Conservation (phyloP, 2,329 filamentous ascomycete species). For the Apiospora koreana region DNA sequence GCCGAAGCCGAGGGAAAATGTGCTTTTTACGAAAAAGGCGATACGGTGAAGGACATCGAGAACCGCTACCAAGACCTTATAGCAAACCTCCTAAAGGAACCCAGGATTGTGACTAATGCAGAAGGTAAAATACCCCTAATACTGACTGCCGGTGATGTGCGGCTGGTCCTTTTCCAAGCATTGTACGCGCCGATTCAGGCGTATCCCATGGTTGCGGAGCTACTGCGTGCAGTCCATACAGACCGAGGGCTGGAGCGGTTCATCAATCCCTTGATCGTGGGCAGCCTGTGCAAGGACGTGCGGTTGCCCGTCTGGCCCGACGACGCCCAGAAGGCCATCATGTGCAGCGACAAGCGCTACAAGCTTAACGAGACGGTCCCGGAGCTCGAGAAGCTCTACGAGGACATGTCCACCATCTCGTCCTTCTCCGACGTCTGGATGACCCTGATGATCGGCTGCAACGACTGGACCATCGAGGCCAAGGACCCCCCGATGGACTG, state of each 20-base stretch:
- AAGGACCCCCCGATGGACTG: constrained; percentile 34
- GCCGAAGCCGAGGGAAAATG: constrained; percentile 43
- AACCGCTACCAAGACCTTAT: constrained; percentile 34
- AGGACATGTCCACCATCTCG: constrained; percentile 31
- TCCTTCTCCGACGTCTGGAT: constrained; percentile 40
- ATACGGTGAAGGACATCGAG: constrained; percentile 31
- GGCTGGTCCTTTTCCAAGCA: constrained; percentile 34
- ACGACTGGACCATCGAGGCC: constrained; percentile 35
- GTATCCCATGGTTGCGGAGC: constrained; percentile 35
- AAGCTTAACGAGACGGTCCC: constrained; percentile 34
- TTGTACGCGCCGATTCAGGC: constrained; percentile 35
- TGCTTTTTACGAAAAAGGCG: constrained; percentile 37
- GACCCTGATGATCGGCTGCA: constrained; percentile 34
- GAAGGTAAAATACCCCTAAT: constrained; percentile 34
- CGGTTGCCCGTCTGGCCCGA: constrained; percentile 28
- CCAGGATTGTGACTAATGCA: constrained; percentile 33
- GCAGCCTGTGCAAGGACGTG: constrained; percentile 24
- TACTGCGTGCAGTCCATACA: constrained; percentile 33
- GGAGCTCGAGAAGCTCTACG: constrained; percentile 29
- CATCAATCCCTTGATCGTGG: constrained; percentile 13
- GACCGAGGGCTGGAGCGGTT: constrained; percentile 20
- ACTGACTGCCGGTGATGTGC: constrained; percentile 39
- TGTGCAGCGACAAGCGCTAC: constrained; percentile 37
- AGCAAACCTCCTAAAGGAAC: constrained; percentile 33
- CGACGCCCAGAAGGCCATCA: constrained; percentile 30